A percentile compares a stretch with the other conserved stretches of the same genome.
These are phyloP conservation scores for Cnidoscolus chayamansa DNA, from an alignment of 441 rosid genomes.

Conservation along the genomic window DNA sequence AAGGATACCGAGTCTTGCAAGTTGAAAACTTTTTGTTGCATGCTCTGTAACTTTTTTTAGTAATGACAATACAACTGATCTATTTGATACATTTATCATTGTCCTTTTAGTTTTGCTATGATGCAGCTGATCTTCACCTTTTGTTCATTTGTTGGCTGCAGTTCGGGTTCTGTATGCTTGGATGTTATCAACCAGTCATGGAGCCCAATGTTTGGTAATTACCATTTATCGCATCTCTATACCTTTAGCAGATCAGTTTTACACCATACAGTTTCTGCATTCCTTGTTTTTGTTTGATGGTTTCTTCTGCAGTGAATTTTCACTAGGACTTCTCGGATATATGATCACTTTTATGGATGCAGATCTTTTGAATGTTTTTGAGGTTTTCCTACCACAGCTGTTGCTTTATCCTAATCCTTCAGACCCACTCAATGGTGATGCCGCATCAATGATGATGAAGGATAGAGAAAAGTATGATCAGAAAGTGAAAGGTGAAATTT, in stretches of 20 bases:
- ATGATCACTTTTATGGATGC: constrained; percentile 24
- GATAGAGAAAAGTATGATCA: constrained; percentile 50
- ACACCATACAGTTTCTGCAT: background rate
- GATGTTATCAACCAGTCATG: constrained; percentile 79
- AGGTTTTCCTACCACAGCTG: constrained; percentile 66
- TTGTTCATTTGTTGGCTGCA: constrained; percentile 28
- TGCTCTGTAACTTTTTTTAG: background rate
- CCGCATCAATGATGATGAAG: constrained; percentile 66
- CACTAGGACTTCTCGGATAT: background rate
- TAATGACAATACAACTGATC: background rate
- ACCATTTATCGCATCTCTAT: constrained; percentile 2
- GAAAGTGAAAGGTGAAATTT: constrained; percentile 54
- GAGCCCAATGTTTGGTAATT: constrained; percentile 84
- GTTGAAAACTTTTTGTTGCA: background rate
- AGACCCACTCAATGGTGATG: constrained; percentile 63
- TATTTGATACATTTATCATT: constrained; percentile 3
- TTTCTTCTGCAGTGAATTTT: background rate
- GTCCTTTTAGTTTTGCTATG: constrained; percentile 1
- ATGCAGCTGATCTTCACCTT: background rate
- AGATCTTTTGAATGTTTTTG: constrained; percentile 67
- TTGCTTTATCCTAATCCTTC: constrained; percentile 69
- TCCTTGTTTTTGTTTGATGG: background rate
- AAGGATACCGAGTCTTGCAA: background rate
- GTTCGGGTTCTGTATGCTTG: constrained; percentile 77
- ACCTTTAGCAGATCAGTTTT: background rate